Conservation (phyloP, 768 basidiomycete species). For the Fibroporia radiculosa region DNA sequence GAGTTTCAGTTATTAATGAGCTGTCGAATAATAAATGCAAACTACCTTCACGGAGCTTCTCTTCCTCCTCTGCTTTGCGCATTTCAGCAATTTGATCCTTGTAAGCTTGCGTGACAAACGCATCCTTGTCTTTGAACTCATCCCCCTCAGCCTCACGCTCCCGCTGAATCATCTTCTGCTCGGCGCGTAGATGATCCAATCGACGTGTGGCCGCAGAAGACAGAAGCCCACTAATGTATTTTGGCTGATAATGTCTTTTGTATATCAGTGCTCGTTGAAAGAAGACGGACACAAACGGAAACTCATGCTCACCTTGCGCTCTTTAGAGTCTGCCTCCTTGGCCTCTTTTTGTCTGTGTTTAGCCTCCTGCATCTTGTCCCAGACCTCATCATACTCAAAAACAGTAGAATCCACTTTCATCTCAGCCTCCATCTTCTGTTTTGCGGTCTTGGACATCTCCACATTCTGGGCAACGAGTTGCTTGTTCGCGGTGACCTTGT, state of each 20-base stretch:
- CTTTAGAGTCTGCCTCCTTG: conserved; percentile 69
- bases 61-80: conserved; percentile 86
- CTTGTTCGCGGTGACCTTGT: conserved; percentile 41
- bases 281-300: not conserved
- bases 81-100: conserved; percentile 95
- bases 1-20: not conserved
- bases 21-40: not conserved
- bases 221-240: conserved; percentile 82
- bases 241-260: conserved; percentile 50
- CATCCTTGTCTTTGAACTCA: conserved; percentile 88
- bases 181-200: conserved; percentile 84
- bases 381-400: conserved; percentile 94
- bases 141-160: conserved; percentile 93
- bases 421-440: conserved; percentile 73
- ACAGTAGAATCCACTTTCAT: conserved; percentile 73
- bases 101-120: conserved; percentile 97
- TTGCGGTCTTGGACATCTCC: conserved; percentile 53
- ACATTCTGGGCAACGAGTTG: conserved; percentile 50
- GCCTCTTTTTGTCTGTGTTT: conserved; percentile 65
- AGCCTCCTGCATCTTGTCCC: conserved; percentile 90
- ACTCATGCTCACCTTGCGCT: conserved; percentile 57
- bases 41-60: conserved; percentile 77
- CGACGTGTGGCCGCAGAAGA: conserved; percentile 78
- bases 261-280: conserved; percentile 10
- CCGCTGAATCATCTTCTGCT: conserved; percentile 95